Conservation (phyloP, 164 flowering plant genomes). For the Paratinospora sagittata region DNA sequence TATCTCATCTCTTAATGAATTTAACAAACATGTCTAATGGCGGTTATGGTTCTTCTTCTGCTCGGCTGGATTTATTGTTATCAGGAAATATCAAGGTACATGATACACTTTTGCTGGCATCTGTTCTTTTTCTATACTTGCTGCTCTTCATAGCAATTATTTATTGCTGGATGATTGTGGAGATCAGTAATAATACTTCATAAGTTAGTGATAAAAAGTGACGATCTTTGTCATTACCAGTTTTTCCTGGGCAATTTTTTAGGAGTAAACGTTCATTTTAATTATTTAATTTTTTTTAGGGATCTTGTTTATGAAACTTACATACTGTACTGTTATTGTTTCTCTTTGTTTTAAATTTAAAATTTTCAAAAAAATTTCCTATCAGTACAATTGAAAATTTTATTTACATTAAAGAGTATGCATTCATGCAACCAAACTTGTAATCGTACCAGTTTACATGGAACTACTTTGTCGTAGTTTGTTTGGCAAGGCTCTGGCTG, state of each 20-base stretch:
- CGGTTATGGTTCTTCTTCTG: slow-evolving; percentile 38
- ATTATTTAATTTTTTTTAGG: background rate
- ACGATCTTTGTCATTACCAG: too few species aligned
- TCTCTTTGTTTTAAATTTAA: background rate
- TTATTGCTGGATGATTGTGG: background rate
- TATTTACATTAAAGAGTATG: background rate
- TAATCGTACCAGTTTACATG: background rate
- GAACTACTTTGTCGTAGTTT: background rate
- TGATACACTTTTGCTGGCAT: background rate
- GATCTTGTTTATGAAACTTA: background rate
- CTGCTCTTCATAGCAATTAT: background rate
- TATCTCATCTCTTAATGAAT: slow-evolving; percentile 23
- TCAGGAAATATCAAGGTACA: slow-evolving; percentile 64
- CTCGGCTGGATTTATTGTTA: slow-evolving; percentile 16
- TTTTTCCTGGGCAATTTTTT: background rate
- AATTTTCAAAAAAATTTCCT: too few species aligned
- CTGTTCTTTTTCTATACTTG: background rate
- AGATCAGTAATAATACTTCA: too few species aligned
- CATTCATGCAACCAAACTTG: background rate
- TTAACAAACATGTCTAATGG: slow-evolving; percentile 31
- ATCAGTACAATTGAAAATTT: background rate
- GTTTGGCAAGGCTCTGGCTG: background rate
- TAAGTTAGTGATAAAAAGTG: background rate
- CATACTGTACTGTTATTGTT: background rate
- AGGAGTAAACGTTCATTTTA: background rate